A percentile compares a stretch with the other conserved stretches of the same genome.
Evolutionary conservation across 108 stramenopile genomes (phyloP).

Genomic region (Conticribra weissflogii): DNA sequence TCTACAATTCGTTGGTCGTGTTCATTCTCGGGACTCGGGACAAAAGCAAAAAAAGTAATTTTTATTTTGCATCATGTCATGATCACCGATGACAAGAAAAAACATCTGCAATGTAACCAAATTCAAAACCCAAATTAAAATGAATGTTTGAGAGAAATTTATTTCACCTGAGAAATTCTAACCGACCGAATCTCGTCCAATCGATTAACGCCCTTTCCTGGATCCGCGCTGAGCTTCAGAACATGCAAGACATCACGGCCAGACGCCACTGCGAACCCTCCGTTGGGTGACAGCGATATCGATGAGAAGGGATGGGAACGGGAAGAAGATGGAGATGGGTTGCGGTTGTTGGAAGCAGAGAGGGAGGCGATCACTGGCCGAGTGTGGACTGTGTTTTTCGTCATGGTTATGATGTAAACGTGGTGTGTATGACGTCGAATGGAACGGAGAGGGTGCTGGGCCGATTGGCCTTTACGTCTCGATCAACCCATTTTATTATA

Average conservation of each 20-base stretch:
- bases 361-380: slow-evolving; percentile 25
- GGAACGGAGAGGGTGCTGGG: too few relatives aligned
- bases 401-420: too few relatives aligned
- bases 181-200: slow-evolving; percentile 56
- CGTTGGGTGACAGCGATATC: slow-evolving; percentile 68
- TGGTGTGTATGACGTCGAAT: too few relatives aligned
- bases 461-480: too few relatives aligned
- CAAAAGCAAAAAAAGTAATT: too few relatives aligned
- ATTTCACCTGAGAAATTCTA: slow-evolving; percentile 61
- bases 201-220: slow-evolving; percentile 17
- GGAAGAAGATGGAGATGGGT: background rate
- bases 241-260: slow-evolving; percentile 74
- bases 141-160: background rate
- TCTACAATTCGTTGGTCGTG: too few relatives aligned
- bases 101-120: too few relatives aligned
- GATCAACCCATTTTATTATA: too few relatives aligned
- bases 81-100: too few relatives aligned
- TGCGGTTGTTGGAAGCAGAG: background rate
- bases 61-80: too few relatives aligned
- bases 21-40: too few relatives aligned
- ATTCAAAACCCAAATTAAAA: background rate
- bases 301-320: slow-evolving; percentile 51
- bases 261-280: slow-evolving; percentile 63
- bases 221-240: slow-evolving; percentile 40
- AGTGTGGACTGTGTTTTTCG: slow-evolving; percentile 8